Percentiles rank a stretch among this genome's conserved stretches.
Evolutionary conservation across 2,329 filamentous ascomycete species (phyloP).

Genomic region (Podosphaera fusca): DNA sequence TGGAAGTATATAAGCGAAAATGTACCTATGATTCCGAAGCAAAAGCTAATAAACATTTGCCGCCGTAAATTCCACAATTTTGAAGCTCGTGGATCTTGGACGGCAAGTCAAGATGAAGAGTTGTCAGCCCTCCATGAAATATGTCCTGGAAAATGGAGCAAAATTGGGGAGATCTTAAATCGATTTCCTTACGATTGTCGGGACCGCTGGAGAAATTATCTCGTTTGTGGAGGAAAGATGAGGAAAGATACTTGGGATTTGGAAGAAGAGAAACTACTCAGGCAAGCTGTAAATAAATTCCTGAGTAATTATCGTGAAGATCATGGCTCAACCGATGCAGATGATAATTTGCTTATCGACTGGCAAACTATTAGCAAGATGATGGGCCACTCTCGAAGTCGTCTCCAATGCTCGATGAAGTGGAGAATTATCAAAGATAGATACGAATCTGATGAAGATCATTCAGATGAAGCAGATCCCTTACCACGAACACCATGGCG

Average conservation of each 20-base stretch:
- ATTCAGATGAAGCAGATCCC: slow-evolving; percentile 3
- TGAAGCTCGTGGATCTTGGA: slow-evolving; percentile 35
- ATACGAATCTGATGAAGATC: slow-evolving; percentile 12
- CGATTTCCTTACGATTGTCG: slow-evolving; percentile 42
- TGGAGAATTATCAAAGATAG: slow-evolving; percentile 24
- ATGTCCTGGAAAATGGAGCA: slow-evolving; percentile 29
- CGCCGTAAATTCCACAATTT: slow-evolving; percentile 44
- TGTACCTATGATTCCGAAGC: slow-evolving; percentile 26
- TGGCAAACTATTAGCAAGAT: slow-evolving; percentile 40
- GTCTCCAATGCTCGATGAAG: slow-evolving; percentile 44
- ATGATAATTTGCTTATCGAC: slow-evolving; percentile 31
- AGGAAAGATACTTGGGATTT: slow-evolving; percentile 33
- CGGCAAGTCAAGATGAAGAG: slow-evolving; percentile 30
- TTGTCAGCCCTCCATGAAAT: slow-evolving; percentile 25
- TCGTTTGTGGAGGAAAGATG: slow-evolving; percentile 30
- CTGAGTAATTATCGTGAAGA: slow-evolving; percentile 24
- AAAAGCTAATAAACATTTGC: slow-evolving; percentile 31
- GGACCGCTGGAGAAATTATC: slow-evolving; percentile 47
- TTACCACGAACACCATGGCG: slow-evolving; percentile 19
- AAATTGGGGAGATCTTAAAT: slow-evolving; percentile 37
- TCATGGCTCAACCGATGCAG: slow-evolving; percentile 18
- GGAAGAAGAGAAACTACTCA: slow-evolving; percentile 27
- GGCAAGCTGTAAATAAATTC: slow-evolving; percentile 26
- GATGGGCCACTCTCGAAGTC: slow-evolving; percentile 37
- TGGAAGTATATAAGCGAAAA: slow-evolving; percentile 26